Base-by-base conservation (phyloP, 192 early-diverging fungal genomes). In the Podila epigama region DNA sequence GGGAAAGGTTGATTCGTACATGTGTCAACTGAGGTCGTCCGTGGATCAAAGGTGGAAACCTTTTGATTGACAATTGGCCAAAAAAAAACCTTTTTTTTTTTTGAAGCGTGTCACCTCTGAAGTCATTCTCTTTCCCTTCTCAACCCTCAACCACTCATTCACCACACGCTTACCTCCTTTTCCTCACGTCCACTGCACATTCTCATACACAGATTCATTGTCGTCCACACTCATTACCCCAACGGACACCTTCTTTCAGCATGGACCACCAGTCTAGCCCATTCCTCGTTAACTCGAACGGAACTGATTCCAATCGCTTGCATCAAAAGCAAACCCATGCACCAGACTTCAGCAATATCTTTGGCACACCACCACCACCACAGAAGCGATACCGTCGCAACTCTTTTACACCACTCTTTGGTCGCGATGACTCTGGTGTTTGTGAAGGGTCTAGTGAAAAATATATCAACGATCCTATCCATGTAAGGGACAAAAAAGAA, bases 381-480 rank as follows among this genome's bases (percentile, higher is more conserved):
- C 62, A 57, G 36, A 61, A 36, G 36, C 33, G 55, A 22, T 77
- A 77, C 42, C 60, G 73, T 11, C 65, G 73, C 13, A 51, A 37
- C 48, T 77, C 73, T 3, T 68, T 77, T 48, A 68, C 73, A 0
- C 66, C 60, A 1, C 61, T 77, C 55, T 77, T 77, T 42, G 73
- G 34, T 3, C 73, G 66, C 22, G 73, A 77, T 54, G 73, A 68
- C 48, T 68, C 73, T 42, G 73, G 60, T 2, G 27, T 68, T 12
- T 77, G 64, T 31, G 73, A 77, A 13, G 73, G 73, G 13, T 15
- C 64, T 4, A 52, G 25, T 13, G 79, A 73, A 29, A 89, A 91
- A 69, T 70, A 81, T 31, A 87, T 92, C 56, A 92, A 91, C 59
- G 92, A 93, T 63, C 91, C 90, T 16, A 88, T 94, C 55, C 90